Conservation (phyloP, 2,329 filamentous ascomycete genomes). For the Talaromyces sp. region DNA sequence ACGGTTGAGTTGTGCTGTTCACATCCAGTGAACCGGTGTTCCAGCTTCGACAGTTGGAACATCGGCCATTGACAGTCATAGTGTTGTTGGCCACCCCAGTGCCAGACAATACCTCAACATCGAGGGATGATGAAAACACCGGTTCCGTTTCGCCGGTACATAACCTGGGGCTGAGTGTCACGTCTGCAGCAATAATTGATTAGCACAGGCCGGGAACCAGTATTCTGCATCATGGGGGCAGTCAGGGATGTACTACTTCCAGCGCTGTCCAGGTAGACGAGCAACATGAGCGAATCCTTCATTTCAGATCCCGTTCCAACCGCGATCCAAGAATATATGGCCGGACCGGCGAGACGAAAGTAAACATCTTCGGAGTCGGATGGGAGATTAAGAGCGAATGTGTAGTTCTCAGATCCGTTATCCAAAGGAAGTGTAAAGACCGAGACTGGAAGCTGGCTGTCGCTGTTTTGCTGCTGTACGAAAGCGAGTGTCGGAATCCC, state of each 20-base stretch:
- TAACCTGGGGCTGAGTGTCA: constrained; percentile 19
- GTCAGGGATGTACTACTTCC: constrained; percentile 12
- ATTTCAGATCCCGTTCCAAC: constrained; percentile 19
- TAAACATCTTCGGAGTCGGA: constrained; percentile 20
- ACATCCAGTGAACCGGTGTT: constrained; percentile 15
- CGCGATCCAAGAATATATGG: constrained; percentile 20
- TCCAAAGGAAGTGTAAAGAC: constrained; percentile 16
- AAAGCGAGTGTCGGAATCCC: background rate
- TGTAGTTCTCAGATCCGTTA: constrained; percentile 13
- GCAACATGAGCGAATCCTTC: constrained; percentile 18
- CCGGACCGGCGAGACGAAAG: constrained; percentile 21
- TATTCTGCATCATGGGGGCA: no score
- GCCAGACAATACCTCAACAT: constrained; percentile 13
- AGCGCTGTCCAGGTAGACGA: constrained; percentile 14
- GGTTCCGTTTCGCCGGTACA: constrained; percentile 18
- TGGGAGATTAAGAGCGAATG: constrained; percentile 22
- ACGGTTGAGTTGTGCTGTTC: constrained; percentile 15
- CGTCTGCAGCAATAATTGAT: constrained; percentile 8
- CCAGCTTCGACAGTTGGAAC: constrained; percentile 17
- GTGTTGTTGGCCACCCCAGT: constrained; percentile 14
- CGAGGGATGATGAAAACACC: constrained; percentile 15
- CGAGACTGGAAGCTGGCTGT: background rate
- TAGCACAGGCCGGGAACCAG: no score
- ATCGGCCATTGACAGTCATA: constrained; percentile 17
- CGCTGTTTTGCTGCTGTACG: no score